These are phyloP conservation scores for Lasiodiplodia sp. DNA, from an alignment of 2,329 filamentous ascomycete species.

Conservation along the genomic window DNA sequence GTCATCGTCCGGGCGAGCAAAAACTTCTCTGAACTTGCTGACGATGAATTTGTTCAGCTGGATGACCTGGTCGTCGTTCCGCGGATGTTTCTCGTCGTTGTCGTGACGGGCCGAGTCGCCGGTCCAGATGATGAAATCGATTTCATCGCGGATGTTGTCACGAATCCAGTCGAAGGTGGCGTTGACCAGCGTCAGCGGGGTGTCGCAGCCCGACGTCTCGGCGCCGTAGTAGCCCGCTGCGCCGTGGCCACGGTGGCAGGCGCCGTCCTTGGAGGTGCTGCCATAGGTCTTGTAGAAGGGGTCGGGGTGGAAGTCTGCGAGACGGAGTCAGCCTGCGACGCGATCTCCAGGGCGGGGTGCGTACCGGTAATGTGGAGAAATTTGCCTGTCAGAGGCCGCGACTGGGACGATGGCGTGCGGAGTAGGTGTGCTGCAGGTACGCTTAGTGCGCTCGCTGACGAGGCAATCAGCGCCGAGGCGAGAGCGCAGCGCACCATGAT, in stretches of 20 bases:
- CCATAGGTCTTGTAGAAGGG: conserved; percentile 82
- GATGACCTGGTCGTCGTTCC: conserved; percentile 77
- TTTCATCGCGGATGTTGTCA: conserved; percentile 74
- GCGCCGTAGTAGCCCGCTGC: conserved; percentile 82
- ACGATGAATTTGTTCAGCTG: conserved; percentile 78
- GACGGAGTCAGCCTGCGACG: conserved; percentile 26
- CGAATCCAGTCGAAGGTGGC: conserved; percentile 90
- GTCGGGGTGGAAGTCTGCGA: conserved; percentile 87
- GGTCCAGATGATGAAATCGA: conserved; percentile 94
- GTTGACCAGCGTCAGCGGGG: conserved; percentile 80
- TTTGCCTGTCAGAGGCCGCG: conserved; percentile 58
- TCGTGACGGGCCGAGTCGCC: conserved; percentile 91
- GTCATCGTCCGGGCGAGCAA: conserved; percentile 62
- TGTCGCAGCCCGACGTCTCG: conserved; percentile 88
- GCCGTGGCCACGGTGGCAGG: conserved; percentile 82
- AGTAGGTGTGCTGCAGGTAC: conserved; percentile 23
- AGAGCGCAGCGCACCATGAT: conserved; percentile 40
- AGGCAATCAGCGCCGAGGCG: conserved; percentile 38
- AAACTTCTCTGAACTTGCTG: conserved; percentile 77
- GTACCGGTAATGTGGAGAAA: conserved; percentile 90
- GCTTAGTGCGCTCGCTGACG: conserved; percentile 6
- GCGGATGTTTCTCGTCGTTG: conserved; percentile 81
- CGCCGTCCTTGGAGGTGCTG: conserved; percentile 70
- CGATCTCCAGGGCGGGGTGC: conserved; percentile 35
- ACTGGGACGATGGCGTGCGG: neutral